Evolutionary conservation across 2,329 filamentous ascomycete genomes (phyloP).

Genomic region (Chaetomium globosum): DNA sequence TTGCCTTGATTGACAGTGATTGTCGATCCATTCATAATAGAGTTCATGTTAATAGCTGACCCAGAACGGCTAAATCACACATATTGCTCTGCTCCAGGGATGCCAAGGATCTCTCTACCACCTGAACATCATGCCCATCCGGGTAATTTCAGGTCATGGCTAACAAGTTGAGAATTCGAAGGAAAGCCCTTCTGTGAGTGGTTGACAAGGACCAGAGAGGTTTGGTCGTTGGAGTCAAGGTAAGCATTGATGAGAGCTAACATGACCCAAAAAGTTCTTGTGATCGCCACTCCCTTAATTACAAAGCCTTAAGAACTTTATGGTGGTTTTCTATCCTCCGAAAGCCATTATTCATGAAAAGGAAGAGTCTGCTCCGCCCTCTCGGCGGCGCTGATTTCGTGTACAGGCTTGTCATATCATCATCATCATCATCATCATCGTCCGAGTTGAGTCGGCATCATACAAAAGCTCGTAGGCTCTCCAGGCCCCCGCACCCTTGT

Average conservation of each 20-base stretch:
- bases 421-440: background rate
- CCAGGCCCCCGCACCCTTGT: constrained; percentile 32
- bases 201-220: background rate
- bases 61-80: constrained; percentile 19
- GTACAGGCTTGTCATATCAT: constrained; percentile 1
- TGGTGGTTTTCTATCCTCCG: background rate
- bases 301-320: background rate
- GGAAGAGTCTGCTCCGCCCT: background rate
- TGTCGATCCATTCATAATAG: constrained; percentile 14
- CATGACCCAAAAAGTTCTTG: background rate
- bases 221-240: background rate
- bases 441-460: background rate
- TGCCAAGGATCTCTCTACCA: constrained; percentile 4
- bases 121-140: constrained; percentile 10
- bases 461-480: constrained; percentile 37
- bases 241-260: background rate
- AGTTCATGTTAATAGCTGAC: constrained; percentile 17
- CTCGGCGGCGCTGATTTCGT: background rate
- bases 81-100: constrained; percentile 12
- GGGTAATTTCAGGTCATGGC: constrained; percentile 15
- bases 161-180: background rate
- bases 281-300: background rate
- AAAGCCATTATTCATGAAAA: constrained; percentile 1
- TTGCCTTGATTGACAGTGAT: constrained; percentile 8
- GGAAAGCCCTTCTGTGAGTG: background rate